phyloP scores from a whole-genome alignment of 305 asterid species.

The Fraxinus paxiana region DNA sequence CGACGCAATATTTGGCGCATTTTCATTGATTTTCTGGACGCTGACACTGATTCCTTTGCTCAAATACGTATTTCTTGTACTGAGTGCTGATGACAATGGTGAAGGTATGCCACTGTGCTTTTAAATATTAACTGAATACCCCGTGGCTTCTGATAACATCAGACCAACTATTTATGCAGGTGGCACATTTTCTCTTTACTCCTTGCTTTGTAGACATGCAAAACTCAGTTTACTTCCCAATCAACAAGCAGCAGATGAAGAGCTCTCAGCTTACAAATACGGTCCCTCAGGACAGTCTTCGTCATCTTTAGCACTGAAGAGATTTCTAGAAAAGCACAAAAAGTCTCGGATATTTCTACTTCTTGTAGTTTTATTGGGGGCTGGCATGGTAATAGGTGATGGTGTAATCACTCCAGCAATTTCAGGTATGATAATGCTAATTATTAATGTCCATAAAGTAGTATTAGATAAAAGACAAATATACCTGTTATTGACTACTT shows the following conservation, averaged over 20 bases:
- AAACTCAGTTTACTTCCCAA: constrained; percentile 92
- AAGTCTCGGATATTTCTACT: constrained; percentile 61
- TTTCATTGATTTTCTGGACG: constrained; percentile 93
- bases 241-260: constrained; percentile 99
- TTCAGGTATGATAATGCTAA: constrained; percentile 22
- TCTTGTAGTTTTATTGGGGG: constrained; percentile 84
- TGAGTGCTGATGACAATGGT: constrained; percentile 88
- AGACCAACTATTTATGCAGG: constrained; percentile 51
- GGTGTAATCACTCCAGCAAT: constrained; percentile 30
- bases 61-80: constrained; percentile 61
- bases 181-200: constrained; percentile 93
- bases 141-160: constrained; percentile 1
- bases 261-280: constrained; percentile 75
- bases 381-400: constrained; percentile 51
- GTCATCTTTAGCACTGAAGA: constrained; percentile 56
- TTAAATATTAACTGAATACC: background rate
- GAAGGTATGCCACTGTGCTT: constrained; percentile 59
- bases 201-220: constrained; percentile 92
- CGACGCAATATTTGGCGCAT: constrained; percentile 77
- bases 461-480: background rate
- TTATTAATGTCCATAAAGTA: background rate
- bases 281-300: constrained; percentile 60
- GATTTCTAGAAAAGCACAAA: constrained; percentile 81
- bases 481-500: background rate
- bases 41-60: constrained; percentile 84